Evolutionary conservation across 2,329 filamentous ascomycete genomes (phyloP).

Genomic region (Teratosphaeria epicoccoides): DNA sequence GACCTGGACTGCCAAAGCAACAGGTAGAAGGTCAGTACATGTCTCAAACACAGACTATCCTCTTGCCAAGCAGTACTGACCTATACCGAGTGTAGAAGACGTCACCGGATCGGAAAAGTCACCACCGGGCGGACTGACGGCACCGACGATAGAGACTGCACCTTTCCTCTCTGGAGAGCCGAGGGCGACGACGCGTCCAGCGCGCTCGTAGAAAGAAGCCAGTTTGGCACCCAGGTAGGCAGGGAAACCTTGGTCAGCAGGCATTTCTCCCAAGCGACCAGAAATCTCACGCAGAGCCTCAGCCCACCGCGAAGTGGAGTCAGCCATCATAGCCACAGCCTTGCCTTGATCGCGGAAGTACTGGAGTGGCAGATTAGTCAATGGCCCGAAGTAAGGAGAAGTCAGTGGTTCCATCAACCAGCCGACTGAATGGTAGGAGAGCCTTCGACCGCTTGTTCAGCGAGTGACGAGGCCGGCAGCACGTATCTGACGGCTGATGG

Average conservation of each 20-base stretch:
- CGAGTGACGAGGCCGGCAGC: too few species aligned
- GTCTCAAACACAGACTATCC: too few species aligned
- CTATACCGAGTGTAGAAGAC: slow-evolving; percentile 81
- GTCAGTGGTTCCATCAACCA: too few species aligned
- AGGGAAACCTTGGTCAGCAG: slow-evolving; percentile 98
- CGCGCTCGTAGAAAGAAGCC: slow-evolving; percentile 98
- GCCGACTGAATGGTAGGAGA: too few species aligned
- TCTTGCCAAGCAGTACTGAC: too few species aligned
- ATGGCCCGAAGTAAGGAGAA: too few species aligned
- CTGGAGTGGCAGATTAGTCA: too few species aligned
- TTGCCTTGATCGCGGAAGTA: slow-evolving; percentile 97
- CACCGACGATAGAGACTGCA: slow-evolving; percentile 94
- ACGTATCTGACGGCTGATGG: too few species aligned
- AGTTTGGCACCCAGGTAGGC: slow-evolving; percentile 95
- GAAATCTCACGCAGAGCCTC: slow-evolving; percentile 98
- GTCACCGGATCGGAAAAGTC: slow-evolving; percentile 99
- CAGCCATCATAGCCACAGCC: slow-evolving; percentile 98
- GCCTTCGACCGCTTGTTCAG: too few species aligned
- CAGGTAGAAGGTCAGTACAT: too few species aligned
- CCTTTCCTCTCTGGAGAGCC: slow-evolving; percentile 82
- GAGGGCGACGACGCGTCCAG: slow-evolving; percentile 72
- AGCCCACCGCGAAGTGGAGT: slow-evolving; percentile 95
- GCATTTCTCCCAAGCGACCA: slow-evolving; percentile 98
- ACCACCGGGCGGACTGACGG: slow-evolving; percentile 93
- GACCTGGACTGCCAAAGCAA: too few species aligned